These are phyloP conservation scores for Solanum piurae DNA, from an alignment of 257 asterid species.

Conservation along the genomic window DNA sequence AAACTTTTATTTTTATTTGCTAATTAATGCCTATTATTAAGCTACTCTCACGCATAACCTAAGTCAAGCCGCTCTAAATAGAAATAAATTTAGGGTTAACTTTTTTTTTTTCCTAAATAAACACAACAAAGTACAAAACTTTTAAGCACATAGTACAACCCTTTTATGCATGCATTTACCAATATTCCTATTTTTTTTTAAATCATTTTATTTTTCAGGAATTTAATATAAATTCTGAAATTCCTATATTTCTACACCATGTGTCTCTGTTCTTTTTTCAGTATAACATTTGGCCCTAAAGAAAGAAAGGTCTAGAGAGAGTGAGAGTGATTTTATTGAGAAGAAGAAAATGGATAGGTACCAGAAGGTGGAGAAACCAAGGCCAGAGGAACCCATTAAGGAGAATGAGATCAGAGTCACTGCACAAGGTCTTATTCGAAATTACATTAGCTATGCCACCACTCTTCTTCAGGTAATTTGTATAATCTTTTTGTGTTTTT, in stretches of 20 bases:
- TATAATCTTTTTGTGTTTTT: no score
- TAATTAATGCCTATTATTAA: not conserved
- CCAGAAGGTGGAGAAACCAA: conserved; percentile 46
- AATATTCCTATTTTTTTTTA: not conserved
- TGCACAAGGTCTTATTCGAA: conserved; percentile 47
- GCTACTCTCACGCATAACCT: not conserved
- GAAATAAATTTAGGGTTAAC: not conserved
- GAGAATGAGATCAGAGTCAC: conserved; percentile 63
- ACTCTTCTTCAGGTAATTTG: conserved; percentile 39
- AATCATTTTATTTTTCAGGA: no score
- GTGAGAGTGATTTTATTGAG: not conserved
- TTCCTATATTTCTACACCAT: not conserved
- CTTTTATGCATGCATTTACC: not conserved
- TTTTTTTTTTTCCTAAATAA: not conserved
- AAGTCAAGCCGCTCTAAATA: not conserved
- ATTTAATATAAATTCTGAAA: not conserved
- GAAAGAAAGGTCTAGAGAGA: conserved; percentile 11
- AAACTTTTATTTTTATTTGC: no score
- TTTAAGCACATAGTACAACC: not conserved
- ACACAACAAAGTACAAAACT: not conserved
- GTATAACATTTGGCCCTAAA: conserved; percentile 8
- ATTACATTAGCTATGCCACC: conserved; percentile 46
- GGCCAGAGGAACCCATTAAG: conserved; percentile 31
- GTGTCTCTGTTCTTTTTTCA: not conserved
- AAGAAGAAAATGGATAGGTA: conserved; percentile 37